phyloP scores from a whole-genome alignment of 805 yeast genomes.

The Ogataea siamensis region DNA sequence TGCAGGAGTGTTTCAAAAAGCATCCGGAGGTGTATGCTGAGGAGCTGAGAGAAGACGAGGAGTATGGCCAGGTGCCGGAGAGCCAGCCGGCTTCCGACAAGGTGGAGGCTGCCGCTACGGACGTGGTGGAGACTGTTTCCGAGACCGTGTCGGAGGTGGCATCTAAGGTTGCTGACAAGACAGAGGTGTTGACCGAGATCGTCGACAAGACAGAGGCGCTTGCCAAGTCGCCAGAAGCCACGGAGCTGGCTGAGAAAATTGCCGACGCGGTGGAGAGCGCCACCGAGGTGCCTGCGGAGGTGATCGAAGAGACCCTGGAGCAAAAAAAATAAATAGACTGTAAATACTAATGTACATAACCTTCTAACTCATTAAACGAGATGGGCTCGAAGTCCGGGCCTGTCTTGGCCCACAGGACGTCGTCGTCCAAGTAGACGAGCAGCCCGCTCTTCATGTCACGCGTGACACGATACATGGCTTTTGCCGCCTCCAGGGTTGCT shows the following conservation, averaged over 20 bases:
- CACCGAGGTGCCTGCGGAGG: constrained; percentile 11
- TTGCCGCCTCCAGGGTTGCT: constrained; percentile 35
- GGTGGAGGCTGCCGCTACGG: constrained; percentile 13
- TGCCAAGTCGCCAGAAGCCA: constrained; percentile 5
- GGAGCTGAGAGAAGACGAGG: constrained; percentile 80
- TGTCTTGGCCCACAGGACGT: constrained; percentile 48
- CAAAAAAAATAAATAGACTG: constrained; percentile 7
- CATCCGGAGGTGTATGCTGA: constrained; percentile 94
- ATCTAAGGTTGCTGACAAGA: neutral
- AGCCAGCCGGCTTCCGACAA: constrained; percentile 22
- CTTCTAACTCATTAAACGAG: constrained; percentile 32
- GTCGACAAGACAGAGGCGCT: neutral
- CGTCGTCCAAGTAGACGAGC: constrained; percentile 55
- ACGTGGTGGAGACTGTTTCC: constrained; percentile 16
- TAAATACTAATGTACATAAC: constrained; percentile 14
- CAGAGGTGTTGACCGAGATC: neutral
- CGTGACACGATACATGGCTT: constrained; percentile 43
- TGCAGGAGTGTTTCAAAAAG: constrained; percentile 92
- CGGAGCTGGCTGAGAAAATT: constrained; percentile 3
- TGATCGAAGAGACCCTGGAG: constrained; percentile 10
- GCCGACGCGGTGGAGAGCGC: constrained; percentile 17
- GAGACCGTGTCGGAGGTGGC: constrained; percentile 4
- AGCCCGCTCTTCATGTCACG: constrained; percentile 36
- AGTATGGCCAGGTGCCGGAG: constrained; percentile 32
- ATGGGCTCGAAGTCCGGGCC: constrained; percentile 42